Evolutionary conservation across 139 green algal species (phyloP).

Genomic region (Micromonas pusilla): DNA sequence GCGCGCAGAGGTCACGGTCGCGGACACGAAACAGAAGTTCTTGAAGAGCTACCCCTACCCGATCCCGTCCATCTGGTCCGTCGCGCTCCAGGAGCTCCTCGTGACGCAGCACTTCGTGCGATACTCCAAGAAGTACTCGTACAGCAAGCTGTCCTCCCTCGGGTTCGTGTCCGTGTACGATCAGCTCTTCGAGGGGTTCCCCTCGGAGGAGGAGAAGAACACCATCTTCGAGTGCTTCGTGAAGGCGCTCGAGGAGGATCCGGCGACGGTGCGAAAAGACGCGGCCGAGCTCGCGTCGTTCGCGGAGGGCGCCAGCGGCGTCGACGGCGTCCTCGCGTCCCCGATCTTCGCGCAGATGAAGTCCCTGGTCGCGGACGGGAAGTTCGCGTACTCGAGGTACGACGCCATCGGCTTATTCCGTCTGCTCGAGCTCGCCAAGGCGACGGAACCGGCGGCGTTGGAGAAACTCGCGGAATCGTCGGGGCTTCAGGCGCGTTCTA

Average conservation of each 20-base stretch:
- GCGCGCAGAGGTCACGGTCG: conserved; percentile 34
- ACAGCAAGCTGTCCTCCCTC: conserved; percentile 42
- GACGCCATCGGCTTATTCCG: conserved; percentile 49
- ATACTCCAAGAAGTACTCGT: conserved; percentile 46
- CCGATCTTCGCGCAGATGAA: conserved; percentile 15
- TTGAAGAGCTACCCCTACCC: conserved; percentile 43
- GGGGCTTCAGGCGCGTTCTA: no score
- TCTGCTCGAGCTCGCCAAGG: conserved; percentile 42
- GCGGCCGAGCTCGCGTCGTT: conserved; percentile 36
- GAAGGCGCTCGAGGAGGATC: conserved; percentile 34
- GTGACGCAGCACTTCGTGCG: conserved; percentile 44
- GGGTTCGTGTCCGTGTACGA: conserved; percentile 49
- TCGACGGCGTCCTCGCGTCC: conserved; percentile 19
- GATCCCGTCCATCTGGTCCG: conserved; percentile 48
- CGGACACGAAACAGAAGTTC: conserved; percentile 51
- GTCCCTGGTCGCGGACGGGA: conserved; percentile 1
- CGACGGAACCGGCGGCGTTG: conserved; percentile 35
- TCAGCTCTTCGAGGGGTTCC: conserved; percentile 48
- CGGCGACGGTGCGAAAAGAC: conserved; percentile 32
- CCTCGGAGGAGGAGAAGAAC: conserved; percentile 25
- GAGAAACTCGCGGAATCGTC: conserved; percentile 33
- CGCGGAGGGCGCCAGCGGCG: conserved; percentile 2
- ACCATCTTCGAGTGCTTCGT: conserved; percentile 39
- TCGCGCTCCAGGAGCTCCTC: conserved; percentile 44
- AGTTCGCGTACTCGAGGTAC: conserved; percentile 45